Percentiles rank a stretch among this genome's conserved stretches.
Conservation (phyloP, 306 rosid genomes). For the Glycyrrhiza uralensis region DNA sequence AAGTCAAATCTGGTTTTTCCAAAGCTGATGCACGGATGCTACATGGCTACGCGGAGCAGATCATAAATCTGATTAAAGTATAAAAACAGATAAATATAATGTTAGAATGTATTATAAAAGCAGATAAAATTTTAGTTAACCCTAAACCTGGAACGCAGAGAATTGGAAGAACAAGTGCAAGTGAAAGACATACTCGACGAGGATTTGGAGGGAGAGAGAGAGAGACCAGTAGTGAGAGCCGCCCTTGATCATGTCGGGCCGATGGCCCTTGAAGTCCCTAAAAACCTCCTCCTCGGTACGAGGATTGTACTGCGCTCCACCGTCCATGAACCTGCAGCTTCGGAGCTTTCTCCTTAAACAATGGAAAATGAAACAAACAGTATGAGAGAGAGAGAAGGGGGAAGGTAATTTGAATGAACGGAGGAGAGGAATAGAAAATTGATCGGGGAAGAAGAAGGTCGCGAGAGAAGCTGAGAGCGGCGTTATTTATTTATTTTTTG, state of each 20-base stretch:
- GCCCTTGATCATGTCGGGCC: constrained; percentile 53
- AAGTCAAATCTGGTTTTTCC: neutral
- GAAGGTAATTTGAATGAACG: neutral
- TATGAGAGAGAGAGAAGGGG: neutral
- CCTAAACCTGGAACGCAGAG: neutral
- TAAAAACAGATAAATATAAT: no score
- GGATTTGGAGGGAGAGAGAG: neutral
- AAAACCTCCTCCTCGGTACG: constrained; percentile 67
- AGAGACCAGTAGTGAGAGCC: constrained; percentile 65
- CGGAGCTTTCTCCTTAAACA: constrained; percentile 6
- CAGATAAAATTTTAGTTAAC: neutral
- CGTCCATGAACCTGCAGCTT: constrained; percentile 40
- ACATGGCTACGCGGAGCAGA: neutral
- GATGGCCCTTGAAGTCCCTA: constrained; percentile 64
- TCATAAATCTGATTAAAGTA: constrained; percentile 25
- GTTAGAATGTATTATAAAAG: neutral
- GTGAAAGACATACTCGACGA: neutral
- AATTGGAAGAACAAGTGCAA: neutral
- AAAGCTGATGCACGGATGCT: neutral
- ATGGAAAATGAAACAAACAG: neutral
- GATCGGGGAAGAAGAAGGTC: neutral
- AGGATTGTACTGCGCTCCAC: constrained; percentile 38
- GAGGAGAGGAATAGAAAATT: neutral
- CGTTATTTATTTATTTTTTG: no score
- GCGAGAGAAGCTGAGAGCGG: neutral